These are phyloP conservation scores for Lactifluus pinguis DNA, from an alignment of 768 basidiomycete species.

Conservation along the genomic window DNA sequence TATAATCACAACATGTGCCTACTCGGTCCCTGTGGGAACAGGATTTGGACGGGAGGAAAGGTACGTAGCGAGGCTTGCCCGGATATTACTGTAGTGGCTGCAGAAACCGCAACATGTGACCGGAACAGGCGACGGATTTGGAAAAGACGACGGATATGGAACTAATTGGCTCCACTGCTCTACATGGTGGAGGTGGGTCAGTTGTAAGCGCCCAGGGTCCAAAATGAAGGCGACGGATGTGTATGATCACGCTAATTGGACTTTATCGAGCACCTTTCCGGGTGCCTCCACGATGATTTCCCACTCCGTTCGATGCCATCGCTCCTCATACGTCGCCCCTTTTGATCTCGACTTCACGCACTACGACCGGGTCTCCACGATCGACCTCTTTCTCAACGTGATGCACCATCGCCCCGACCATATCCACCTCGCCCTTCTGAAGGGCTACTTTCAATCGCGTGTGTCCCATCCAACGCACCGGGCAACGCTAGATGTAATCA, in stretches of 20 bases:
- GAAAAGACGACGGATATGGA: no score
- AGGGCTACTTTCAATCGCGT: constrained; percentile 90
- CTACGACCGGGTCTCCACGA: constrained; percentile 78
- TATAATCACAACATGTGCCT: no score
- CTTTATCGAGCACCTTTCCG: constrained; percentile 55
- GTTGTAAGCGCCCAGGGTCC: no score
- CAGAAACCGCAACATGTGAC: no score
- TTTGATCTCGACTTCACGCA: constrained; percentile 64
- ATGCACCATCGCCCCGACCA: constrained; percentile 89
- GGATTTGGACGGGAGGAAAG: no score
- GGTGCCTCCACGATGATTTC: constrained; percentile 85
- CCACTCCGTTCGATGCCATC: constrained; percentile 81
- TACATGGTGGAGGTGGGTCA: no score
- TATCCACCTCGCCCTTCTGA: constrained; percentile 65
- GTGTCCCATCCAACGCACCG: constrained; percentile 89
- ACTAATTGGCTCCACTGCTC: no score
- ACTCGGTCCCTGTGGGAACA: no score
- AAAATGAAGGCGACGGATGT: no score
- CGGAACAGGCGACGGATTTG: no score
- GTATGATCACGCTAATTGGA: constrained; percentile 17
- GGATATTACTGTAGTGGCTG: no score
- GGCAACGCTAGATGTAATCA: constrained; percentile 97
- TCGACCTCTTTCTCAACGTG: constrained; percentile 90
- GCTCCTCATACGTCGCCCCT: constrained; percentile 70
- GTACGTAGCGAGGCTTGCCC: no score